Conservation (phyloP, 2,329 filamentous ascomycete species). For the Aspergillus cejpii region DNA sequence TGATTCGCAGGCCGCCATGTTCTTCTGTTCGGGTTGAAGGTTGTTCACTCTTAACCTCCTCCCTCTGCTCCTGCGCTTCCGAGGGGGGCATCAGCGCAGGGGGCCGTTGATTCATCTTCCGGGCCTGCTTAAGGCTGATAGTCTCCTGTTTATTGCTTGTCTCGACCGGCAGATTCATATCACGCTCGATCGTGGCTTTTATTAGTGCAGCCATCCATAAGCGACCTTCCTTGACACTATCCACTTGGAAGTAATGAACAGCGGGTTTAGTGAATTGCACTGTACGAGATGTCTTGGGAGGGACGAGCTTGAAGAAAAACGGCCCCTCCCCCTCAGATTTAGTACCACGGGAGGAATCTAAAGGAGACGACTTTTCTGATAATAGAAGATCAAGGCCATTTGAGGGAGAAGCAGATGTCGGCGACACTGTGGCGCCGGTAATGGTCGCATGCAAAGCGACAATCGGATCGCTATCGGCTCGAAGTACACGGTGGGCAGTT, state of each 20-base stretch:
- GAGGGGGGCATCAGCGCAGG: constrained; percentile 69
- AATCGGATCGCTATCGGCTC: constrained; percentile 83
- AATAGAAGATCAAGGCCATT: constrained; percentile 35
- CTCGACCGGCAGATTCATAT: constrained; percentile 67
- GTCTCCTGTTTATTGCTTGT: constrained; percentile 97
- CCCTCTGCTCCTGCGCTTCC: constrained; percentile 18
- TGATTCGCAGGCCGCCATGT: constrained; percentile 30
- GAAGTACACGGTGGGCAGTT: constrained; percentile 91
- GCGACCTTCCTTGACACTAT: constrained; percentile 78
- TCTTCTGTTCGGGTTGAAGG: constrained; percentile 15
- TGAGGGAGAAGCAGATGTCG: constrained; percentile 49
- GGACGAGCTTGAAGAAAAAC: constrained; percentile 97
- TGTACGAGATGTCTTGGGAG: constrained; percentile 79
- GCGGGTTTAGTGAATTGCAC: constrained; percentile 97
- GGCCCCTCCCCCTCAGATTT: constrained; percentile 55
- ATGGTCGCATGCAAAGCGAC: constrained; percentile 87
- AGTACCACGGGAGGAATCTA: constrained; percentile 28
- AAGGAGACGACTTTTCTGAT: constrained; percentile 24
- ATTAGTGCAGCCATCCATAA: constrained; percentile 98
- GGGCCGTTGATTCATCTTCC: constrained; percentile 78
- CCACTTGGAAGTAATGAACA: constrained; percentile 95
- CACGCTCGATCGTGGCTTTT: constrained; percentile 97
- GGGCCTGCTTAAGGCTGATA: constrained; percentile 82
- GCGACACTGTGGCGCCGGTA: constrained; percentile 71
- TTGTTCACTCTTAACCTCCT: constrained; percentile 21